Percentiles rank a stretch among this genome's conserved stretches.
These are phyloP conservation scores for Fomitiporia mediterranea DNA, from an alignment of 1,284 basidiomycete species.

Conservation along the genomic window DNA sequence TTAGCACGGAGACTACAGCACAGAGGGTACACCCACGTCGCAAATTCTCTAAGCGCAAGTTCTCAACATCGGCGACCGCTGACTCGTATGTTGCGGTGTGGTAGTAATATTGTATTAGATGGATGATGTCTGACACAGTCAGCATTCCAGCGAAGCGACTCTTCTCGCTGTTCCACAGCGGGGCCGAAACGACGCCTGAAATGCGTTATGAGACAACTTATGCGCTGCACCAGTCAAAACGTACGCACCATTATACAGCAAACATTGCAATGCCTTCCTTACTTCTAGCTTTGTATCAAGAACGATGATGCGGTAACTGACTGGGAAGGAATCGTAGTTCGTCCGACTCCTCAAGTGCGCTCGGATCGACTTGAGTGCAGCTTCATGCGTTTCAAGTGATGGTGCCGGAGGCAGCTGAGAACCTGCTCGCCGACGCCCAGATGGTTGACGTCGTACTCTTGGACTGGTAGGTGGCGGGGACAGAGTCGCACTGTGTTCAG, in stretches of 20 bases:
- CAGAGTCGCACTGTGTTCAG: constrained; percentile 33
- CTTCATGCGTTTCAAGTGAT: constrained; percentile 61
- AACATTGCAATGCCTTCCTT: constrained; percentile 87
- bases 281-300: constrained; percentile 93
- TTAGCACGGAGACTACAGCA: constrained; percentile 17
- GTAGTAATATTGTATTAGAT: constrained; percentile 96
- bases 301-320: constrained; percentile 94
- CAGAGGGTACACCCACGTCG: constrained; percentile 54
- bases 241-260: constrained; percentile 76
- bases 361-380: constrained; percentile 75
- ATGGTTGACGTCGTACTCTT: constrained; percentile 37
- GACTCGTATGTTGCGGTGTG: constrained; percentile 82
- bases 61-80: constrained; percentile 89
- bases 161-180: constrained; percentile 94
- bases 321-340: constrained; percentile 93
- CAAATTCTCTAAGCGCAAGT: constrained; percentile 85
- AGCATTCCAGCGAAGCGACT: constrained; percentile 94
- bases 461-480: constrained; percentile 31
- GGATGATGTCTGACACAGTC: constrained; percentile 93
- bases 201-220: constrained; percentile 1
- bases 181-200: constrained; percentile 93
- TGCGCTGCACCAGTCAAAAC: background rate
- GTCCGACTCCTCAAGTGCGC: constrained; percentile 81
- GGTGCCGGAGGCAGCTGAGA: constrained; percentile 58
- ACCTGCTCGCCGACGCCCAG: constrained; percentile 45